Base-by-base conservation (phyloP, 768 basidiomycete species). In the Calocera cornea region DNA sequence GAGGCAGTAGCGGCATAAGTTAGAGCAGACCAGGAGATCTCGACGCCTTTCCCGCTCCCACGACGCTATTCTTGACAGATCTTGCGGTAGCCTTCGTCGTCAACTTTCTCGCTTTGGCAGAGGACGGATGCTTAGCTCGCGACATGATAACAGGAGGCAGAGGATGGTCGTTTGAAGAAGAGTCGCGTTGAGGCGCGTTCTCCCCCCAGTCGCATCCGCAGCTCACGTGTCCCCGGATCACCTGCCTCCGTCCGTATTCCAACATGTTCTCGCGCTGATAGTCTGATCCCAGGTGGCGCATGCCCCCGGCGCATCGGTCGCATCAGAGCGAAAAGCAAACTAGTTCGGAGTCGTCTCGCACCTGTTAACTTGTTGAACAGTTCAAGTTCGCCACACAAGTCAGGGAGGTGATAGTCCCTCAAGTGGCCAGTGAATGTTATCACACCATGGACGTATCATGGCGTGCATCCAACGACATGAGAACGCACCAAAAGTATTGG, bases 61-160 rank as follows among this genome's bases (percentile, higher is more conserved):
- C 34, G 47, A 22, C 38, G 31, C 65, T 66, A 50, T 19, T 63
- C 68, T 16, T 67, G 67, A 67, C 70, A 65, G 10, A 41, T 44
- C 22, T 60, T 16, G 2, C 16, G 11, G 8, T 10, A 16, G 8
- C 22, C 27, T 33, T 60, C 54, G 5, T 34, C 24, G 19, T 10
- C 65, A 67, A 7, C 31, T 60, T 60, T 5, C 27, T 60, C 14
- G 31, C 5, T 27, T 33, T 60, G 10, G 31, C 31, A 38, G 2
- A 24, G 29, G 41, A 70, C 36, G n/a, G 67, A 64, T n/a, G 64
- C 64, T 16, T 66, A 65, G 17, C 70, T 67, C 63, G 72, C 72
- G 19, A 66, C 54, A 12, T 69, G 70, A 17, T 70, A 71, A 34
- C 71, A 72, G 5, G 69, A 27, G 34, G 68, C 70, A 60, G 24